Percentiles rank a stretch among this genome's conserved stretches.
phyloP scores from a whole-genome alignment of 306 rosid species.

The Geum urbanum region DNA sequence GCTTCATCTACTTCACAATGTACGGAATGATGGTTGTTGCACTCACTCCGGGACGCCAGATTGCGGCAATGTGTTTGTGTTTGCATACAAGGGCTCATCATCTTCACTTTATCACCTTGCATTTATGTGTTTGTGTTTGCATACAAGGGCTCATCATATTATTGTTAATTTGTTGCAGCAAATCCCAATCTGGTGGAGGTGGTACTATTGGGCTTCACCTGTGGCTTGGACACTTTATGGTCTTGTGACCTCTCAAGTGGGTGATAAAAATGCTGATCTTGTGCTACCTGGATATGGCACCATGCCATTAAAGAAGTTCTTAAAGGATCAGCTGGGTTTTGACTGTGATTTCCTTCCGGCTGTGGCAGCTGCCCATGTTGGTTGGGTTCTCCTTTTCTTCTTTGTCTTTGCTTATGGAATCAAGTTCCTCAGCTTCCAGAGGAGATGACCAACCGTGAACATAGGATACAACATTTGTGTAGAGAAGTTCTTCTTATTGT shows the following conservation, averaged over 20 bases:
- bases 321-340: constrained; percentile 38
- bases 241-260: constrained; percentile 40
- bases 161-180: constrained; percentile 18
- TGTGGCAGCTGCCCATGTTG: constrained; percentile 42
- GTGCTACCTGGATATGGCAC: constrained; percentile 29
- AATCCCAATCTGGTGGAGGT: constrained; percentile 56
- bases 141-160: not conserved
- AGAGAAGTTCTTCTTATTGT: not conserved
- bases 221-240: constrained; percentile 50
- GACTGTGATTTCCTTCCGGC: constrained; percentile 42
- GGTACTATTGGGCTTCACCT: constrained; percentile 49
- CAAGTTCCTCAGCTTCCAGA: constrained; percentile 59
- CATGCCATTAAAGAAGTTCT: constrained; percentile 33
- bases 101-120: not conserved
- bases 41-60: constrained; percentile 40
- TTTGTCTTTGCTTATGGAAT: constrained; percentile 64
- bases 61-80: constrained; percentile 34
- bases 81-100: not conserved
- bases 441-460: constrained; percentile 25
- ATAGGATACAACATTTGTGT: not conserved
- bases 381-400: constrained; percentile 42
- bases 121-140: not conserved
- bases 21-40: constrained; percentile 56
- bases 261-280: constrained; percentile 25
- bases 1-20: constrained; percentile 42